A percentile compares a stretch with the other conserved stretches of the same genome.
These are phyloP conservation scores for Cladosporium sp. DNA, from an alignment of 2,329 filamentous ascomycete species.

Conservation along the genomic window DNA sequence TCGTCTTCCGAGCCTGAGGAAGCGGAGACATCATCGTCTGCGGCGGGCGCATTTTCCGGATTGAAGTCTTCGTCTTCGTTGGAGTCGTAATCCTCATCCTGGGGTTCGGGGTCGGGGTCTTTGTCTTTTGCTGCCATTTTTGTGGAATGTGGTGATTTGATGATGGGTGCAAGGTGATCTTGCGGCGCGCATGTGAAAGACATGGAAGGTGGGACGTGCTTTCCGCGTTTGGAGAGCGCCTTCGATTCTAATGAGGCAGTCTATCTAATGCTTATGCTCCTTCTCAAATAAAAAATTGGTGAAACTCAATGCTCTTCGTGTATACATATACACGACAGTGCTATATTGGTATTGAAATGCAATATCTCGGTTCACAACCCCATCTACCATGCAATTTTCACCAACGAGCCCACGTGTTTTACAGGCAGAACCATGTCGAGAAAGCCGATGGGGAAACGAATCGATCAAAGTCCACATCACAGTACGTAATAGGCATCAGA, in stretches of 20 bases:
- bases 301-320: background rate
- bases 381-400: background rate
- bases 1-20: slow-evolving; percentile 41
- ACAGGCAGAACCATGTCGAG: accelerated
- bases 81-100: slow-evolving; percentile 45
- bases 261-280: background rate
- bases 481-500: background rate
- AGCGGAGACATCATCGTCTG: slow-evolving; percentile 35
- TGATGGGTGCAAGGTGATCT: background rate
- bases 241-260: background rate
- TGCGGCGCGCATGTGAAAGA: slow-evolving; percentile 4
- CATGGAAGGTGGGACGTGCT: background rate
- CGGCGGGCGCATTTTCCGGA: slow-evolving; percentile 35
- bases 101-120: background rate
- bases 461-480: background rate
- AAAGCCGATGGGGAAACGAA: no score
- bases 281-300: no score
- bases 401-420: no score
- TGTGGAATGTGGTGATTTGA: background rate
- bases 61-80: slow-evolving; percentile 50
- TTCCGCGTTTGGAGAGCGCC: background rate
- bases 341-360: background rate
- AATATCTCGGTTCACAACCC: background rate
- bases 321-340: background rate
- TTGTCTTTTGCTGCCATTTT: slow-evolving; percentile 24